phyloP scores from a whole-genome alignment of 2,329 filamentous ascomycete genomes.

The Alternaria solani region DNA sequence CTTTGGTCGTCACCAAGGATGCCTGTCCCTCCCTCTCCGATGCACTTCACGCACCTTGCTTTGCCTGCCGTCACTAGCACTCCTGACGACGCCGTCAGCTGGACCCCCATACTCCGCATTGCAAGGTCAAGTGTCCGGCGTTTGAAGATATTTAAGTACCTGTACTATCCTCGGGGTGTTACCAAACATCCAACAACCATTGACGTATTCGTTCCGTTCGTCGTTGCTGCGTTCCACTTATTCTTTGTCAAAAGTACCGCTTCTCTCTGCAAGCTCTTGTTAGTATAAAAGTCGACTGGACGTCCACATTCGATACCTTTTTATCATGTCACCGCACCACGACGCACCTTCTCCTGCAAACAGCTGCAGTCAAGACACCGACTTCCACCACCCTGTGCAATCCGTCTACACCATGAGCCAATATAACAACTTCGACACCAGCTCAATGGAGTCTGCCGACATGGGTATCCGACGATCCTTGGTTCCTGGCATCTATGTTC shows the following conservation, averaged over 20 bases:
- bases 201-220: conserved; percentile 48
- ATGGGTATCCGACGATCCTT: conserved; percentile 47
- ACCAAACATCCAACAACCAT: conserved; percentile 37
- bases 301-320: conserved; percentile 11
- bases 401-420: conserved; percentile 45
- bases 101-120: conserved; percentile 49
- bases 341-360: conserved; percentile 49
- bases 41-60: conserved; percentile 38
- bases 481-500: conserved; percentile 55
- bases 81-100: conserved; percentile 48
- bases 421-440: conserved; percentile 50
- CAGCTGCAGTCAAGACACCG: conserved; percentile 42
- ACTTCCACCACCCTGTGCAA: conserved; percentile 46
- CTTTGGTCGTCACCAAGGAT: conserved; percentile 41
- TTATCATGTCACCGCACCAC: conserved; percentile 51
- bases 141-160: conserved; percentile 50
- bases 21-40: conserved; percentile 37
- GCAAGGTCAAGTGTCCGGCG: conserved; percentile 29
- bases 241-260: conserved; percentile 46
- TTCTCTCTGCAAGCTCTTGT: conserved; percentile 32
- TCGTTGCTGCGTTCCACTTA: conserved; percentile 33
- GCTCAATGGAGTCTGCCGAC: conserved; percentile 48
- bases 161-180: conserved; percentile 40
- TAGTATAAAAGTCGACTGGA: conserved; percentile 39
- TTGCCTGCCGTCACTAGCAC: conserved; percentile 41